phyloP scores from a whole-genome alignment of 768 basidiomycete genomes.

The Amyloporia xantha region DNA sequence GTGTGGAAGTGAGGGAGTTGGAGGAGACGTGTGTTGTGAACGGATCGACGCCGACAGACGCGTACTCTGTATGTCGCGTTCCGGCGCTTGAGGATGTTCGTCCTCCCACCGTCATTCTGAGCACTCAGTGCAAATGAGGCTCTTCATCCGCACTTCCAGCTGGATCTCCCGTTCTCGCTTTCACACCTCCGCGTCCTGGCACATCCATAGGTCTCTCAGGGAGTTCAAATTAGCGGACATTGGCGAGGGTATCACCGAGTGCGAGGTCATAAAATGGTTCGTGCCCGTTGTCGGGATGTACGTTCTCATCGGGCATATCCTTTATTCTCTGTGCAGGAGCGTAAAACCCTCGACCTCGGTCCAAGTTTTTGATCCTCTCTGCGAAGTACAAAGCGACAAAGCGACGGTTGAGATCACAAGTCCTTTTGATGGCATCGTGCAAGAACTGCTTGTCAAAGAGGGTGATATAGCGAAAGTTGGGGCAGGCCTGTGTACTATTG shows the following conservation, averaged over 20 bases:
- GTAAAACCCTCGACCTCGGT: conserved; percentile 47
- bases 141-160: neutral
- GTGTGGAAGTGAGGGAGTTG: too few species aligned
- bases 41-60: too few species aligned
- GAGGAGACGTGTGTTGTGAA: too few species aligned
- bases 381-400: conserved; percentile 88
- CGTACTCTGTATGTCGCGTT: too few species aligned
- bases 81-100: too few species aligned
- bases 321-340: conserved; percentile 39
- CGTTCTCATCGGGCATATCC: neutral
- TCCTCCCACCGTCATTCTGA: too few species aligned
- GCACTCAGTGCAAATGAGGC: too few species aligned
- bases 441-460: conserved; percentile 67
- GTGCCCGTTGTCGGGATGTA: conserved; percentile 5
- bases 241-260: conserved; percentile 88
- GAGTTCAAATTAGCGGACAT: conserved; percentile 80
- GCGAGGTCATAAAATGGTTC: conserved; percentile 79
- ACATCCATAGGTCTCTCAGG: conserved; percentile 34
- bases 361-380: conserved; percentile 63
- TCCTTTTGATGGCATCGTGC: conserved; percentile 73
- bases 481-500: conserved; percentile 68
- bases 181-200: conserved; percentile 27
- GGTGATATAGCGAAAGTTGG: conserved; percentile 85
- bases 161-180: conserved; percentile 20
- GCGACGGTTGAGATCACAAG: conserved; percentile 88